Conservation (phyloP, 208 protist species). For the Porcisia deanei region DNA sequence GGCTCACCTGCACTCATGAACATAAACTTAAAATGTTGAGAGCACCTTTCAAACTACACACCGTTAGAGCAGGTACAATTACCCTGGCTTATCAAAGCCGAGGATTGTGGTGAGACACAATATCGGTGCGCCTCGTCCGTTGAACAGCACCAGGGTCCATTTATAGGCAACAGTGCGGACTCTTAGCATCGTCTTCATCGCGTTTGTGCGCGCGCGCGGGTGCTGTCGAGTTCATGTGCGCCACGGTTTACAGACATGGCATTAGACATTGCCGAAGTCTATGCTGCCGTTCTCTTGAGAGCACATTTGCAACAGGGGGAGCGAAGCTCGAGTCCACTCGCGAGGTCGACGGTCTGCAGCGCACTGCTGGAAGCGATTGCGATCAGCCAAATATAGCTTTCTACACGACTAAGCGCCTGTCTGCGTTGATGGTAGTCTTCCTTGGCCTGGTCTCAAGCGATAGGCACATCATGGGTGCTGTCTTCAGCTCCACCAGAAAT, state of each 20-base stretch:
- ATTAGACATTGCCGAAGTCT: neutral
- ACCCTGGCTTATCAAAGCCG: slow-evolving; percentile 3
- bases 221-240: neutral
- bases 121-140: neutral
- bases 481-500: too few relatives aligned
- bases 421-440: too few relatives aligned
- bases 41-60: neutral
- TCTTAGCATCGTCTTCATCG: neutral
- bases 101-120: neutral
- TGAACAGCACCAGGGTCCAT: slow-evolving; percentile 1
- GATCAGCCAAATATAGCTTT: too few relatives aligned
- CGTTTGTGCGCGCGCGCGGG: neutral
- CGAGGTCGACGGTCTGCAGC: too few relatives aligned
- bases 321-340: too few relatives aligned
- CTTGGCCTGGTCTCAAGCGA: too few relatives aligned
- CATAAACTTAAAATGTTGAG: slow-evolving; percentile 10
- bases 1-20: neutral
- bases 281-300: neutral
- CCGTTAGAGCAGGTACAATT: slow-evolving; percentile 2
- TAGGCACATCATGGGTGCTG: too few relatives aligned
- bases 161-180: neutral
- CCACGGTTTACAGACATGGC: neutral
- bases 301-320: neutral
- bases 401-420: too few relatives aligned
- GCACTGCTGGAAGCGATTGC: too few relatives aligned